phyloP scores from a whole-genome alignment of 2,329 filamentous ascomycete species.

The Clarireedia homoeocarpa region DNA sequence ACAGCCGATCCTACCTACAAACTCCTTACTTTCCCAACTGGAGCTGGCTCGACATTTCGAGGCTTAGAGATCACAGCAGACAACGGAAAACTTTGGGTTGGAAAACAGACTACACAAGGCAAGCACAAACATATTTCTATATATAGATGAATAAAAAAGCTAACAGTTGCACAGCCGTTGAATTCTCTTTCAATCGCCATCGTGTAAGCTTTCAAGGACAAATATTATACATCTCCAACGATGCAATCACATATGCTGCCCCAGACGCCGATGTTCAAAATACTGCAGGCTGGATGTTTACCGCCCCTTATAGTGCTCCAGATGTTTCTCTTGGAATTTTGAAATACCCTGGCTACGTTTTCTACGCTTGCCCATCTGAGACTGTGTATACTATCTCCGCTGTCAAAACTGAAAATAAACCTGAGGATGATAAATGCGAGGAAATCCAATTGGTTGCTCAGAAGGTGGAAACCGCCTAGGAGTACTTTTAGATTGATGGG shows the following conservation, averaged over 20 bases:
- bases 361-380: background rate
- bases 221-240: background rate
- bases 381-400: background rate
- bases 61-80: background rate
- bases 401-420: background rate
- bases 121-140: background rate
- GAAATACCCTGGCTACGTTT: background rate
- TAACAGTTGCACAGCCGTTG: background rate
- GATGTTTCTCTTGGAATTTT: background rate
- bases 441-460: background rate
- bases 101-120: constrained; percentile 2
- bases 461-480: background rate
- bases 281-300: background rate
- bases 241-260: background rate
- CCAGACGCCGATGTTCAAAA: background rate
- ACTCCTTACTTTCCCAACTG: constrained; percentile 14
- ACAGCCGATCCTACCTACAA: background rate
- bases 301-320: background rate
- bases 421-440: background rate
- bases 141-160: background rate
- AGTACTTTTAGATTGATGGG: background rate
- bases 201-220: background rate
- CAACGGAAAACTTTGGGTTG: background rate
- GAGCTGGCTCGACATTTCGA: background rate
- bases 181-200: background rate